Percentiles rank a stretch among this genome's conserved stretches.
Conservation (phyloP, 2,329 filamentous ascomycete genomes). For the Penicillium olsonii region DNA sequence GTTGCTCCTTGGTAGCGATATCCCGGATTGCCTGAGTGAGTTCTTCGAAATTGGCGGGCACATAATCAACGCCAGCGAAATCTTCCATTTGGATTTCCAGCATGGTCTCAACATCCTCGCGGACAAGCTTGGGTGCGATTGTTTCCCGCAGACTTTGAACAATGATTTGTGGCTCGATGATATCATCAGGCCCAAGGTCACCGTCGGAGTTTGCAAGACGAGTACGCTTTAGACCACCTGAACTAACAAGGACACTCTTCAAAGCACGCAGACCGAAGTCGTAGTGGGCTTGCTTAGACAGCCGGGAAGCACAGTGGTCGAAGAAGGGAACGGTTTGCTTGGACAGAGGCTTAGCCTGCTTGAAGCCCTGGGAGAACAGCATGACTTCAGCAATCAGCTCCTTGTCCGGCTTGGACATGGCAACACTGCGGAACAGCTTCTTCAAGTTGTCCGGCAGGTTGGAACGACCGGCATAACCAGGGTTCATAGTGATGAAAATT, state of each 20-base stretch:
- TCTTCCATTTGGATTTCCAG: conserved; percentile 76
- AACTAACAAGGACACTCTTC: conserved; percentile 98
- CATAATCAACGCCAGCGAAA: conserved; percentile 91
- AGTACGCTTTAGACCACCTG: conserved; percentile 85
- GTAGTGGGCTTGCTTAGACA: conserved; percentile 98
- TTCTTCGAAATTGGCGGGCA: conserved; percentile 80
- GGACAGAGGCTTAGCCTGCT: conserved; percentile 88
- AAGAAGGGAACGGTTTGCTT: conserved; percentile 99
- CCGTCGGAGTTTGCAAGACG: conserved; percentile 64
- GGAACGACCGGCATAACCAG: conserved; percentile 95
- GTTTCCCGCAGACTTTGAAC: conserved; percentile 98
- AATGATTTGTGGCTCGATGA: conserved; percentile 93
- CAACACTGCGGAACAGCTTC: conserved; percentile 98
- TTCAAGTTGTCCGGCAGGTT: conserved; percentile 99
- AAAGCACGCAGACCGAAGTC: conserved; percentile 96
- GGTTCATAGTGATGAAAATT: conserved; percentile 99
- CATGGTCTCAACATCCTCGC: conserved; percentile 88
- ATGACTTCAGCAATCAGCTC: conserved; percentile 99
- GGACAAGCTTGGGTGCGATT: conserved; percentile 95
- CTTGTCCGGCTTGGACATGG: conserved; percentile 99
- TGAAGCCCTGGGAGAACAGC: conserved; percentile 99
- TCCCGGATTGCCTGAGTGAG: conserved; percentile 79
- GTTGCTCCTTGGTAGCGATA: conserved; percentile 73
- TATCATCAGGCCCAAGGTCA: conserved; percentile 64
- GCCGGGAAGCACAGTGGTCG: conserved; percentile 75